Evolutionary conservation across 2,329 filamentous ascomycete genomes (phyloP), one percentile per base, ranked within the genome.

Genomic region (Stenocarpella maydis): DNA sequence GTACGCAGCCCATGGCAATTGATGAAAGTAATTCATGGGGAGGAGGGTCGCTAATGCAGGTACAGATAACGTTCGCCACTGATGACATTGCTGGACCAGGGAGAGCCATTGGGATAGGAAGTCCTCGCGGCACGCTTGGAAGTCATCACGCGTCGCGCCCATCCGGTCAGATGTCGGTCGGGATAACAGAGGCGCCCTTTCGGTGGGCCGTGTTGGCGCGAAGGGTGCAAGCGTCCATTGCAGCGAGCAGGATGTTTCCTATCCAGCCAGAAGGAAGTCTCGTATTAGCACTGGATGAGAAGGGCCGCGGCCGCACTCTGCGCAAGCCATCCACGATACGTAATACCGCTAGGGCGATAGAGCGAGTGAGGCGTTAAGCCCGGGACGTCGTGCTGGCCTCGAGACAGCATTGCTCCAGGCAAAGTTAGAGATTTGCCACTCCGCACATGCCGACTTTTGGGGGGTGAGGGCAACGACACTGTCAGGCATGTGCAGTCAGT

Each of bases 11-110:
- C 12, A 47, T 37, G 28, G 28, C 15, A 21, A 39, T 34, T 34
- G 26, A 26, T 2, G 21, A 64, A 14, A 17, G 64, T 17, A 10
- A 45, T 43, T 24, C 63, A 39, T n/a, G n/a, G 17, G 14, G 26
- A 24, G n/a, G 37, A 7, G 28, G 28, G n/a, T 50, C 64, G 41
- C 64, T 55, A 47, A 55, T 31, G 50, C 50, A 55, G 64, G 64
- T 66, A 66, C 64, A 55, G 19, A 21, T 19, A 34, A 47, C 26
- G 28, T 10, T 55, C 4, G 50, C 64, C 64, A 28, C 15, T 15
- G 3, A 14, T 26, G 41, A 49, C 43, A 63, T 10, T 37, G 39
- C 3, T 28, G 21, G 7, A 55, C 17, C 50, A n/a, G 64, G 21
- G 26, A n/a, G 19, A 26, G n/a, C 49, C 39, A 47, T 19, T 39